Percentiles rank a stretch among this genome's conserved stretches.
Conservation (phyloP, 1,284 basidiomycete species). For the Trichosporon faecale region DNA sequence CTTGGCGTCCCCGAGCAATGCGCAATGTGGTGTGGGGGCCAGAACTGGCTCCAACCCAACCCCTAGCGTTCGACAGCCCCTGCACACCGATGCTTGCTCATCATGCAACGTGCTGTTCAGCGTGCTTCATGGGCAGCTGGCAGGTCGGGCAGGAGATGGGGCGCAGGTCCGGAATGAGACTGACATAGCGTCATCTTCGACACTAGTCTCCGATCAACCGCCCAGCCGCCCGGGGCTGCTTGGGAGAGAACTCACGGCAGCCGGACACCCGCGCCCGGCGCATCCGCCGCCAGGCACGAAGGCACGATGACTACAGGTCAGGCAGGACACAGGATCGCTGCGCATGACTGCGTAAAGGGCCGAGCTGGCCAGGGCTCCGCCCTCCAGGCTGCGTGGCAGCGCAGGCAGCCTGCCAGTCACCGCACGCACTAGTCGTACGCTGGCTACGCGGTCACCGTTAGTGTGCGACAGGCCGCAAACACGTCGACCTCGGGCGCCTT, state of each 20-base stretch:
- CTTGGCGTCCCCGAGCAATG: background rate
- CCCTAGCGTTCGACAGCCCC: background rate
- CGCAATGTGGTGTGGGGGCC: background rate
- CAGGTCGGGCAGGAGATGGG: too few species aligned
- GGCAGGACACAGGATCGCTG: background rate
- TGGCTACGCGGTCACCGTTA: background rate
- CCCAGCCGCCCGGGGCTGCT: too few species aligned
- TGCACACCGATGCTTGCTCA: background rate
- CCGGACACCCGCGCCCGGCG: too few species aligned
- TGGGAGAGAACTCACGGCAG: background rate
- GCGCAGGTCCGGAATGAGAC: too few species aligned
- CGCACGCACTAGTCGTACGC: background rate
- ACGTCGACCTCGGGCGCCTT: background rate
- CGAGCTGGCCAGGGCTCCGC: too few species aligned
- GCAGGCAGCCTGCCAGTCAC: background rate
- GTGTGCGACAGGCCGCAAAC: background rate
- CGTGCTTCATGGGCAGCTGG: too few species aligned
- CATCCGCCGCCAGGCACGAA: background rate
- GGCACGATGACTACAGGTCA: too few species aligned
- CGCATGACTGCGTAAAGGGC: background rate
- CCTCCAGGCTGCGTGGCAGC: background rate
- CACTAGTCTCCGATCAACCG: too few species aligned
- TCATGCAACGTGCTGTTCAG: too few species aligned
- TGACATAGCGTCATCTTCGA: too few species aligned
- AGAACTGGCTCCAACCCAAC: background rate